Evolutionary conservation across 2,329 filamentous ascomycete genomes (phyloP).

Genomic region (Fusarium transvaalense): DNA sequence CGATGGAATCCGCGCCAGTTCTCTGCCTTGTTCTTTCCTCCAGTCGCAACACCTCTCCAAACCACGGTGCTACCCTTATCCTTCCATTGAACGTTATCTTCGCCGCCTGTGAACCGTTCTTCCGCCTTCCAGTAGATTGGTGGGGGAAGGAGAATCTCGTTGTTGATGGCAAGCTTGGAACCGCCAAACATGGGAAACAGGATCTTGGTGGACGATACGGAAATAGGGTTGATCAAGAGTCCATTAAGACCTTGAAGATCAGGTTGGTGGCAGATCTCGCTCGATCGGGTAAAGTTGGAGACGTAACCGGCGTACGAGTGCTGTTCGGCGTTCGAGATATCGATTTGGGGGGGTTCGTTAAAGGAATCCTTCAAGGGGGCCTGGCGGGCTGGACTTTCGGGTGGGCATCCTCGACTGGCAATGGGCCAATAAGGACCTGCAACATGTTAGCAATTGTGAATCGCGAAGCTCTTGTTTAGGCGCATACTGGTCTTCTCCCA

Average conservation of each 20-base stretch:
- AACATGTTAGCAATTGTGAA: constrained; percentile 15
- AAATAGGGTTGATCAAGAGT: constrained; percentile 72
- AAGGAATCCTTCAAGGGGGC: constrained; percentile 60
- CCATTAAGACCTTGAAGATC: constrained; percentile 73
- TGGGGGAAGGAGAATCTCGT: constrained; percentile 76
- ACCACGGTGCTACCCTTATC: constrained; percentile 67
- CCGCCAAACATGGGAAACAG: constrained; percentile 76
- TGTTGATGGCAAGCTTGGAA: constrained; percentile 76
- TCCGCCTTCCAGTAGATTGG: constrained; percentile 77
- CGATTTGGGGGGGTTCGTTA: constrained; percentile 59
- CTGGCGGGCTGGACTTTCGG: constrained; percentile 70
- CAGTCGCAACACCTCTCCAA: constrained; percentile 77
- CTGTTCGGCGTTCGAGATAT: constrained; percentile 59
- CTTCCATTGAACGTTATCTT: constrained; percentile 66
- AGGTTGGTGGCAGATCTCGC: constrained; percentile 74
- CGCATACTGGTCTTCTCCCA: constrained; percentile 66
- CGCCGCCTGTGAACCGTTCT: constrained; percentile 70
- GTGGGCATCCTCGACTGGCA: constrained; percentile 70
- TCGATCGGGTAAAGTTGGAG: constrained; percentile 70
- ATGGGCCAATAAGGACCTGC: constrained; percentile 69
- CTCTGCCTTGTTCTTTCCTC: constrained; percentile 67
- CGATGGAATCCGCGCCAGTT: constrained; percentile 82
- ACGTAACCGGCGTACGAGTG: constrained; percentile 70
- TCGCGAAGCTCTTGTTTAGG: neutral
- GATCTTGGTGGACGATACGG: constrained; percentile 66